Evolutionary conservation across 805 yeast genomes (phyloP).

Genomic region (Spathaspora girioi): DNA sequence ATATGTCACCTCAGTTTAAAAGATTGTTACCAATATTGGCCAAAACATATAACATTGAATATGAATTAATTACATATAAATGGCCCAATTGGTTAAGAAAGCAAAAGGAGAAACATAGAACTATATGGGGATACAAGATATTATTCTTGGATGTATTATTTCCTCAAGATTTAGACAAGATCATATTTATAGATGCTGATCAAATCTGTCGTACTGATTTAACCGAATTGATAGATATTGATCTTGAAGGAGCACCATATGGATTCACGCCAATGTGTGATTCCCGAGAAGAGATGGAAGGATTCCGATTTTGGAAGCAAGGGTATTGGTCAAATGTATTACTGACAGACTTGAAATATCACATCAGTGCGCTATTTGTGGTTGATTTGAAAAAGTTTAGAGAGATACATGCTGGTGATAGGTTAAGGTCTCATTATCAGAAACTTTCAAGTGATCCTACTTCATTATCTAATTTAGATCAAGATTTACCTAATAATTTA

Average conservation of each 20-base stretch:
- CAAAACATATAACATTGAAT: conserved; percentile 55
- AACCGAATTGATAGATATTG: conserved; percentile 61
- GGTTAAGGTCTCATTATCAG: conserved; percentile 80
- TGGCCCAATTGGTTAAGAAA: conserved; percentile 91
- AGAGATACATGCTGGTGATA: conserved; percentile 69
- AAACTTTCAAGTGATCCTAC: conserved; percentile 71
- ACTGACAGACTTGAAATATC: conserved; percentile 59
- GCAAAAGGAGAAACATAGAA: conserved; percentile 75
- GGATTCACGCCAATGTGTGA: conserved; percentile 89
- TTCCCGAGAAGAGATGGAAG: conserved; percentile 74
- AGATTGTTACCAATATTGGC: conserved; percentile 59
- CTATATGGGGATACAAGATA: conserved; percentile 86
- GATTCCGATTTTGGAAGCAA: conserved; percentile 85
- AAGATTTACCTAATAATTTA: conserved; percentile 87
- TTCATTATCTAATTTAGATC: conserved; percentile 82
- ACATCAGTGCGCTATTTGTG: conserved; percentile 80
- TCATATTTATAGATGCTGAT: conserved; percentile 84
- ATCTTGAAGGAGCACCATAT: conserved; percentile 78
- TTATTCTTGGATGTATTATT: conserved; percentile 82
- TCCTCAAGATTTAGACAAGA: conserved; percentile 70
- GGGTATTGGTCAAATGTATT: conserved; percentile 83
- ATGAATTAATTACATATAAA: conserved; percentile 75
- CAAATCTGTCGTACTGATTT: conserved; percentile 77
- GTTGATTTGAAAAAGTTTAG: conserved; percentile 73
- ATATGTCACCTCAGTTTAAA: conserved; percentile 68